A percentile compares a stretch with the other conserved stretches of the same genome.
These are phyloP conservation scores for Spinacia oleracea DNA, from an alignment of 179 eudicot species.

Conservation along the genomic window DNA sequence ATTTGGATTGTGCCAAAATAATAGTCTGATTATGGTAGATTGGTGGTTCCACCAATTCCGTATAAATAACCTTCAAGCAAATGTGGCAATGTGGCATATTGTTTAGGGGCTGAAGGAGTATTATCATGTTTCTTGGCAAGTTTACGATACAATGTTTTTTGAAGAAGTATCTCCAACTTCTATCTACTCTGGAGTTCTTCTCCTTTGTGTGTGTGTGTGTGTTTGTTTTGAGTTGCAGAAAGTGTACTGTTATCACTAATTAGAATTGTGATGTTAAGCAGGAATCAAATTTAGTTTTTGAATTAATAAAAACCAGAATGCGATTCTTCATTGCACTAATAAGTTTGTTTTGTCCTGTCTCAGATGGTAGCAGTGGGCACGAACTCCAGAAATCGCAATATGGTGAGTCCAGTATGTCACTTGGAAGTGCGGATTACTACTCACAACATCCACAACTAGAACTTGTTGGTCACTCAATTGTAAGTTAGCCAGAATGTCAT, in stretches of 20 bases:
- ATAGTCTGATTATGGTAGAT: too few relatives aligned
- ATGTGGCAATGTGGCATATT: neutral
- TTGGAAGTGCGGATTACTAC: slow-evolving; percentile 42
- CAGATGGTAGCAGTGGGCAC: slow-evolving; percentile 50
- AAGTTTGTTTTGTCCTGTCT: slow-evolving; percentile 21
- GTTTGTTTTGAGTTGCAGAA: neutral
- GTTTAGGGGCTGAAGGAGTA: neutral
- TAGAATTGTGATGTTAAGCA: neutral
- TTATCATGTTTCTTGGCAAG: neutral
- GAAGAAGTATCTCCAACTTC: neutral
- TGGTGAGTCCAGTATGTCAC: slow-evolving; percentile 39
- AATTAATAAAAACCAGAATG: neutral
- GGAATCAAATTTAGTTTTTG: neutral
- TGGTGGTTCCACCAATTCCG: neutral
- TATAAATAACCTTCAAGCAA: neutral
- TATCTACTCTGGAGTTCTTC: neutral
- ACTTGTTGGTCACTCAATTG: slow-evolving; percentile 87
- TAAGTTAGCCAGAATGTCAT: slow-evolving; percentile 38
- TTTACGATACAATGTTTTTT: neutral
- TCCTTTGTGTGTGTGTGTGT: neutral
- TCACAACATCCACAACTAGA: slow-evolving; percentile 66
- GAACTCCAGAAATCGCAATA: slow-evolving; percentile 48
- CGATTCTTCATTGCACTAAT: slow-evolving; percentile 11
- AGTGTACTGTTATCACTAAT: neutral
- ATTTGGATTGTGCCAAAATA: neutral